Conservation (phyloP, 2,329 filamentous ascomycete species). For the Talaromyces amestolkiae region DNA sequence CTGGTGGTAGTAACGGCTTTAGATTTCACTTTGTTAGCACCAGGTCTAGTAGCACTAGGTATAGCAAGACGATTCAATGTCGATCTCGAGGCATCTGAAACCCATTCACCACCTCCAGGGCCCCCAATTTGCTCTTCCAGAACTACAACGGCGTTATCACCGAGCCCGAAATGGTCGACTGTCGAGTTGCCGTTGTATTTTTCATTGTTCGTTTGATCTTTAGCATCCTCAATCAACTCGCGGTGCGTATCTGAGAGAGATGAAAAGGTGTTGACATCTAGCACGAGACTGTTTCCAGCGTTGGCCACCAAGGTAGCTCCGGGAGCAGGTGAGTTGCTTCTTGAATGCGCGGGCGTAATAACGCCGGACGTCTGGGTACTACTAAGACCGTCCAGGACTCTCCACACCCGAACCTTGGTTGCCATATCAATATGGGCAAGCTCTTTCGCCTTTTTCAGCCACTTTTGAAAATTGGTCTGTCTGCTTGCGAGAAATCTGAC, state of each 20-base stretch:
- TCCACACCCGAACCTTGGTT: constrained; percentile 76
- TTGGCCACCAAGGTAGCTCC: constrained; percentile 42
- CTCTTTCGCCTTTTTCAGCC: constrained; percentile 71
- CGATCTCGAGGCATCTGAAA: constrained; percentile 49
- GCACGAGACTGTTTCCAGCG: constrained; percentile 51
- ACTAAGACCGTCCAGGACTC: constrained; percentile 51
- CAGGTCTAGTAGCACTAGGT: constrained; percentile 34
- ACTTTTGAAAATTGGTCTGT: constrained; percentile 67
- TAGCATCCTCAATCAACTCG: constrained; percentile 58
- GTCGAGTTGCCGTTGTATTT: constrained; percentile 75
- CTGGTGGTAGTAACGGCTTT: constrained; percentile 42
- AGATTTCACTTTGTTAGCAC: constrained; percentile 37
- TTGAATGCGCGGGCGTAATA: constrained; percentile 45
- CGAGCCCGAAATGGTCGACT: constrained; percentile 65
- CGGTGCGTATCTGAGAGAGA: constrained; percentile 62
- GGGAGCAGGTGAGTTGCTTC: constrained; percentile 45
- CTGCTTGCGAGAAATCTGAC: constrained; percentile 69
- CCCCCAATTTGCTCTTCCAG: constrained; percentile 72
- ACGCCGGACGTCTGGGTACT: constrained; percentile 45
- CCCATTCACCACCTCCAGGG: constrained; percentile 54
- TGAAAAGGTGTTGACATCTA: constrained; percentile 63
- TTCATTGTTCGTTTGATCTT: constrained; percentile 68
- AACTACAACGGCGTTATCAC: constrained; percentile 73
- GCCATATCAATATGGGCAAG: constrained; percentile 64
- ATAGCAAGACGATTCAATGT: constrained; percentile 52